These are phyloP conservation scores for Lactifluus rugatus DNA, from an alignment of 768 basidiomycete species.

Conservation along the genomic window DNA sequence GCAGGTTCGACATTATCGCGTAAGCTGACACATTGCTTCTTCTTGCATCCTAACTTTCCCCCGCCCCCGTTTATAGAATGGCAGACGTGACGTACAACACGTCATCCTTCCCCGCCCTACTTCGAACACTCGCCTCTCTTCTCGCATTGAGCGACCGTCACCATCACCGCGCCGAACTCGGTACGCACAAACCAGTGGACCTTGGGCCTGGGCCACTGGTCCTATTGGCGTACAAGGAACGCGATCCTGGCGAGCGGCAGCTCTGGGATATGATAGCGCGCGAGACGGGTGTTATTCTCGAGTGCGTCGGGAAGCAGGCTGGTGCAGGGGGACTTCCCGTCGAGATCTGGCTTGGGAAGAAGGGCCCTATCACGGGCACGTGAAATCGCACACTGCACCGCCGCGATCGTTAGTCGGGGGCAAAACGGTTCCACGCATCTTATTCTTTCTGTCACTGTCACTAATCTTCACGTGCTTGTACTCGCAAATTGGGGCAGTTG, in stretches of 20 bases:
- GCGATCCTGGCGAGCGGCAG: constrained; percentile 63
- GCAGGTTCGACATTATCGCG: constrained; percentile 58
- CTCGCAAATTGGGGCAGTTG: no score
- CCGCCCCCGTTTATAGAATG: constrained; percentile 45
- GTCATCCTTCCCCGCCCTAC: constrained; percentile 66
- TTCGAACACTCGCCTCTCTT: constrained; percentile 54
- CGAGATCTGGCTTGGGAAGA: constrained; percentile 58
- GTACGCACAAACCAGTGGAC: neutral
- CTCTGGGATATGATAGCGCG: constrained; percentile 54
- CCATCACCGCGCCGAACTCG: neutral
- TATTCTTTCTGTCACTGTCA: no score
- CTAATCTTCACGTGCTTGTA: no score
- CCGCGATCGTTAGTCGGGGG: neutral
- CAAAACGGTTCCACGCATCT: no score
- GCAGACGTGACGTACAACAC: constrained; percentile 93
- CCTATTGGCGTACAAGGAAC: constrained; percentile 79
- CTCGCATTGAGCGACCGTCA: constrained; percentile 23
- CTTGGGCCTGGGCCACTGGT: constrained; percentile 33
- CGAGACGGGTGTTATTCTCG: constrained; percentile 45
- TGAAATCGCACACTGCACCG: neutral
- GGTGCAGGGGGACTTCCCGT: constrained; percentile 59
- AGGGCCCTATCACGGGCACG: no score
- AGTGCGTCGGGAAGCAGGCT: constrained; percentile 39
- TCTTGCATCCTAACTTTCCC: neutral
- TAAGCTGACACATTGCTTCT: constrained; percentile 29